Base-by-base conservation (phyloP, 208 protist species). In the Acanthamoeba sp. region DNA sequence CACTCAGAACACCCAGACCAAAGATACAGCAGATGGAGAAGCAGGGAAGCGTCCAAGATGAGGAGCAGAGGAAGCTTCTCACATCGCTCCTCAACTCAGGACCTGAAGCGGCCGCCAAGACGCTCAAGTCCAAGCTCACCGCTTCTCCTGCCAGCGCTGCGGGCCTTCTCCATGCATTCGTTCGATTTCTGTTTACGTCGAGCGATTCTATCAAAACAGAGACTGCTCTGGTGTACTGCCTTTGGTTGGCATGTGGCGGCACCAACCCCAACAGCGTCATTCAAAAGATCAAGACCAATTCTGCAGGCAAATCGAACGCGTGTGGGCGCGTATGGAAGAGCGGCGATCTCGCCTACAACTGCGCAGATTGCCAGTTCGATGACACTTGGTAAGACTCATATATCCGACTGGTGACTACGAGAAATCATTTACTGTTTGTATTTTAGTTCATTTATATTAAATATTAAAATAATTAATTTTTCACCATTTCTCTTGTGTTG, bases 301-400 rank as follows among this genome's bases (percentile, higher is more conserved):
- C 85, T 12, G 85, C 85, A 18, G 85, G 85, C 85, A 91, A 91
- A 32, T 73, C 85, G 36, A 91, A 91, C 29, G 85, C 40, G 22
- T 91, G 85, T 22, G 85, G 85, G 0, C 50, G 59, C 38, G 59
- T 91, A 22, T 91, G 85, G 85, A 91, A 91, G 57, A 71, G 62
- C 14, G 85, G 85, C 57, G 85, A 91, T 50, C 50, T 91, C 34
- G 85, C 85, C 85, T 91, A 91, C 85, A 91, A 91, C 36, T 91
- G 85, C 12, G 34, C 50, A 16, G 57, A 91, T 24, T 91, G 85
- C 40, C 57, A 73, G 27, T 91, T 73, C 38, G 85, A 91, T 50
- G 85, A 73, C 32, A 64, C 84, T 10, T 91, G 57, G 85, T 91
- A 73, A 3, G 32, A 9, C 55, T 52, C 42, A 52, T 32, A 29